A percentile compares a stretch with the other conserved stretches of the same genome.
Evolutionary conservation across 78 protist genomes (phyloP).

Genomic region (Dictyostelium intermedium): DNA sequence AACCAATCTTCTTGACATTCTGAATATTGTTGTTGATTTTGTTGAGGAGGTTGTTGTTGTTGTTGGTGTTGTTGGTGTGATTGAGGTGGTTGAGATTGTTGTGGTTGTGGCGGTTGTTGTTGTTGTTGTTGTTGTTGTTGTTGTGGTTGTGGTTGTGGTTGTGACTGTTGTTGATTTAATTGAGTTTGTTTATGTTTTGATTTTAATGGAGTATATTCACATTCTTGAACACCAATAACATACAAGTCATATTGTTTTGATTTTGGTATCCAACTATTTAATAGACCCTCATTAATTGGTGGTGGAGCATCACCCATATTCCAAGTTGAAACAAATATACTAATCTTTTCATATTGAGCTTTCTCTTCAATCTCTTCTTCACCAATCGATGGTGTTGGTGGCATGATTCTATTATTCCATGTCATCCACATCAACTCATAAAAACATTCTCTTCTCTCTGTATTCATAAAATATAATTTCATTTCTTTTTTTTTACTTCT

Average conservation of each 20-base stretch:
- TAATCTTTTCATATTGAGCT: slow-evolving; percentile 19
- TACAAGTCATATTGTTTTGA: slow-evolving; percentile 58
- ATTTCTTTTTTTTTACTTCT: slow-evolving; percentile 29
- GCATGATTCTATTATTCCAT: not conserved
- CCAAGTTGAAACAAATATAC: slow-evolving; percentile 59
- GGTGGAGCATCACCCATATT: slow-evolving; percentile 86
- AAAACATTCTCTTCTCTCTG: slow-evolving; percentile 60
- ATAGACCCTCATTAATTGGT: slow-evolving; percentile 10
- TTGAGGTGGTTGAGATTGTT: not conserved
- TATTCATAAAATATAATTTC: not conserved
- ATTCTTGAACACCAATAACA: slow-evolving; percentile 74
- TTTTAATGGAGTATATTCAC: not conserved
- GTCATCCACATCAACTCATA: slow-evolving; percentile 57
- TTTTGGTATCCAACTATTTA: slow-evolving; percentile 57
- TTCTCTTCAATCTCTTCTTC: slow-evolving; percentile 1
- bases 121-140: not conserved
- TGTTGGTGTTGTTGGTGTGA: not conserved
- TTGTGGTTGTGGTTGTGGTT: not conserved
- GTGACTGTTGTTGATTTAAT: not conserved
- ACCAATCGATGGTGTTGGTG: not conserved
- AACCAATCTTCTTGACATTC: slow-evolving; percentile 75
- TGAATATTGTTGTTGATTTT: not conserved
- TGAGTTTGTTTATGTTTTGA: not conserved
- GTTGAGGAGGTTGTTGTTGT: not conserved
- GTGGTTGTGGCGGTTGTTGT: not conserved